phyloP scores from a whole-genome alignment of 495 filamentous ascomycete genomes.

The Neurospora hispaniola region DNA sequence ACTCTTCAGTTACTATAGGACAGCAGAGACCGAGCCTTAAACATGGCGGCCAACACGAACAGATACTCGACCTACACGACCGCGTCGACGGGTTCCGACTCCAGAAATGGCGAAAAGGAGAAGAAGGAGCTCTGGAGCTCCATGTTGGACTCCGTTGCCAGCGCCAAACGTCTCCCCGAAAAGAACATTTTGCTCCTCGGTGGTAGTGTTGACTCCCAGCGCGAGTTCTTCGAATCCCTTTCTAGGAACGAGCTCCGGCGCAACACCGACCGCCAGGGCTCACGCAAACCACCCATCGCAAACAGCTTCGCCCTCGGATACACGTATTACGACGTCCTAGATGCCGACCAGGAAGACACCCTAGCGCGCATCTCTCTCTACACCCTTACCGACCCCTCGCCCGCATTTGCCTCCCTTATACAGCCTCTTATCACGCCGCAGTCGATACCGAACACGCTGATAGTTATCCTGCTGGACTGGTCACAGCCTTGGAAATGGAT shows the following conservation, averaged over 20 bases:
- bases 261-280: constrained; percentile 46
- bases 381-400: constrained; percentile 72
- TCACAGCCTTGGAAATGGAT: constrained; percentile 87
- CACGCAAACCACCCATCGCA: constrained; percentile 68
- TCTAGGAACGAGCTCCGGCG: constrained; percentile 51
- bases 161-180: constrained; percentile 81
- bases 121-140: constrained; percentile 93
- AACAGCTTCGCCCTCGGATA: constrained; percentile 92
- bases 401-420: constrained; percentile 73
- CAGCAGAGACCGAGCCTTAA: neutral
- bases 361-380: constrained; percentile 87
- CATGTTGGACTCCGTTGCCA: constrained; percentile 83
- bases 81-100: constrained; percentile 33
- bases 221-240: constrained; percentile 78
- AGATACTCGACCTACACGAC: constrained; percentile 44
- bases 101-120: constrained; percentile 55
- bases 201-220: constrained; percentile 78
- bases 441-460: constrained; percentile 75
- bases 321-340: constrained; percentile 89
- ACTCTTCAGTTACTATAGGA: neutral
- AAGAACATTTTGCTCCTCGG: constrained; percentile 86
- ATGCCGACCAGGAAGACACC: constrained; percentile 92
- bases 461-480: constrained; percentile 89
- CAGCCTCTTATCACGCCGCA: constrained; percentile 76
- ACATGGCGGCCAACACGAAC: constrained; percentile 46